A percentile compares a stretch with the other conserved stretches of the same genome.
These are phyloP conservation scores for Colletotrichum sidae DNA, from an alignment of 2,329 filamentous ascomycete species.

Conservation along the genomic window DNA sequence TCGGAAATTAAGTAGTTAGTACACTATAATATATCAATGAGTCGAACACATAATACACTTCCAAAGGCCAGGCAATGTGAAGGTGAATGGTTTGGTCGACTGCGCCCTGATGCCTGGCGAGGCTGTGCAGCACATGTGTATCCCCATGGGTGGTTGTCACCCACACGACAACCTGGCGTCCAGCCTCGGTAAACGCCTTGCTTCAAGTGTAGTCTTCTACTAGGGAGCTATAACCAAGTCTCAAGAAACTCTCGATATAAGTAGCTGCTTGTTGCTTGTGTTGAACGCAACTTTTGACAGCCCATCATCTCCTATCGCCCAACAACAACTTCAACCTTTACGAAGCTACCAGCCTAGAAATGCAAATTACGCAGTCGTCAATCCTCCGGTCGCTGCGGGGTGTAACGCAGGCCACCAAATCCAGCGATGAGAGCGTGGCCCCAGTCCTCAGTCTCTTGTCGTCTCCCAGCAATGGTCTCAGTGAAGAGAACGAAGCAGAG, in stretches of 20 bases:
- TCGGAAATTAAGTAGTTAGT: neutral
- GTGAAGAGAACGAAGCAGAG: neutral
- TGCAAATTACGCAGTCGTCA: neutral
- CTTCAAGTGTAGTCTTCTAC: neutral
- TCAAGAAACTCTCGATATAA: too few species aligned
- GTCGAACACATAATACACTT: slow-evolving; percentile 3
- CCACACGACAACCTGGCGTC: neutral
- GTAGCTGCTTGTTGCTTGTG: too few species aligned
- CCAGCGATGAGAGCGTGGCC: neutral
- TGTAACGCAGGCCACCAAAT: slow-evolving; percentile 8
- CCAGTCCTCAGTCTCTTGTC: neutral
- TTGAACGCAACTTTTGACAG: too few species aligned
- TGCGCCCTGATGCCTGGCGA: slow-evolving; percentile 20
- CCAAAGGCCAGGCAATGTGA: too few species aligned
- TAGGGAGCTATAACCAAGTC: accelerated
- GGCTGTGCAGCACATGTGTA: slow-evolving; percentile 15
- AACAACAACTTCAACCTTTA: too few species aligned
- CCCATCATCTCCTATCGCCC: too few species aligned
- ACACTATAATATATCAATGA: too few species aligned
- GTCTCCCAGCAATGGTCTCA: neutral
- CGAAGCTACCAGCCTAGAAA: neutral
- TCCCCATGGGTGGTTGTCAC: neutral
- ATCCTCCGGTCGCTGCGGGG: slow-evolving; percentile 1
- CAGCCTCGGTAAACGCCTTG: slow-evolving; percentile 5
- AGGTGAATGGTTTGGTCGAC: neutral